Base-by-base conservation (phyloP, 2,329 filamentous ascomycete genomes). In the Aspergillus pseudotamarii region DNA sequence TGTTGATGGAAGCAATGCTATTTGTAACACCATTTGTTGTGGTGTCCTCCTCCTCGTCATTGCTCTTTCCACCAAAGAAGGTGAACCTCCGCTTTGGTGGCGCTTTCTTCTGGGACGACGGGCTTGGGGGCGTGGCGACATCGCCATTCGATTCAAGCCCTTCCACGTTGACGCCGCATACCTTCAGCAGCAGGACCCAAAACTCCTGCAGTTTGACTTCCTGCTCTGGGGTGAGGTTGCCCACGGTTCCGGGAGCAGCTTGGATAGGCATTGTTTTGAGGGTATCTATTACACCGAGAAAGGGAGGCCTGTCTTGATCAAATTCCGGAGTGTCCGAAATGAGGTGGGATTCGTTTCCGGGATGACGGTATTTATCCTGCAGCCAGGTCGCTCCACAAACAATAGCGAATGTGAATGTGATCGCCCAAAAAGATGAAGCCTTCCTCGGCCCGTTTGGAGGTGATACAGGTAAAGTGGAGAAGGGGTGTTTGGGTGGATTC, bases 161-260 rank as follows among this genome's bases (percentile, higher is more conserved):
- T 69, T 75, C 60, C 38, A 74, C 34, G 34, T 73, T 73, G 32
- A 93, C 84, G 32, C 90, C 91, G 75, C 91, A 93, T 51, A 97
- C 84, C 66, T 91, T 89, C 68, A 96, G 85, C 45, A 93, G 85
- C 59, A 89, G 82, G 16, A 85, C 79, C 95, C 95, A 99, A 69
- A 98, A 86, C 77, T 96, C 91, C 72, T 90, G 91, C 63, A 99
- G 83, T 81, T 96, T 97, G 67, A 87, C 86, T 72, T 97, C 92
- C 80, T 99, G 89, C 66, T 97, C 94, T 3, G 88, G 78, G n/a
- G 94, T 97, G 63, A 99, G 84, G 70, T 92, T 97, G 63, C 92
- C 93, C 60, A 93, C 87, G 65, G 93, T 89, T 59, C 95, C 95
- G 45, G 73, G 73, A 48, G 72, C 72, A 36, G 68, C 64, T 65